A percentile compares a stretch with the other conserved stretches of the same genome.
Evolutionary conservation across 1,284 basidiomycete species (phyloP).

Genomic region (Lentinus polychrous): DNA sequence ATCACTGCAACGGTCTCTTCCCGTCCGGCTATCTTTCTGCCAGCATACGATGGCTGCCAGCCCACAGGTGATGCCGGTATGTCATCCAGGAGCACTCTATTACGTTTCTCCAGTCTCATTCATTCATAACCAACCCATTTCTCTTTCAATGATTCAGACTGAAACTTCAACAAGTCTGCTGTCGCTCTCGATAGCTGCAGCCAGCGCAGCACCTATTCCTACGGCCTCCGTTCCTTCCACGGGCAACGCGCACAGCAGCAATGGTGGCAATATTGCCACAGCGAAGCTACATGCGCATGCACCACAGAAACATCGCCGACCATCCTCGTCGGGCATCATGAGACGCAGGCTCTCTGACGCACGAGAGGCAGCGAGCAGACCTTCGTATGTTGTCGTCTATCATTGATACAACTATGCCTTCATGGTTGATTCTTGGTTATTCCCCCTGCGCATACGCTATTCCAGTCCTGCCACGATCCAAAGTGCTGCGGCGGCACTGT

Average conservation of each 20-base stretch:
- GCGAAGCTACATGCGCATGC: constrained; percentile 21
- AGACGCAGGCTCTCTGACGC: constrained; percentile 69
- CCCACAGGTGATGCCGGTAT: too few species aligned
- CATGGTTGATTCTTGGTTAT: not conserved
- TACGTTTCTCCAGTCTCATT: not conserved
- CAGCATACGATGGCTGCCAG: too few species aligned
- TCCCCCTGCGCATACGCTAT: constrained; percentile 8
- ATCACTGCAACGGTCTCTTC: not conserved
- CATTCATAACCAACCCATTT: not conserved
- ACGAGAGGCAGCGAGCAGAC: constrained; percentile 62
- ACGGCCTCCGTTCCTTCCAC: too few species aligned
- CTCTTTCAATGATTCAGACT: not conserved
- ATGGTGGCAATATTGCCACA: constrained; percentile 13
- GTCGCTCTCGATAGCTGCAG: constrained; percentile 58
- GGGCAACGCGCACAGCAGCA: constrained; percentile 16
- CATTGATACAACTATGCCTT: constrained; percentile 7
- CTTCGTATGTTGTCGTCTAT: constrained; percentile 47
- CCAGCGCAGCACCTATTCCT: constrained; percentile 41
- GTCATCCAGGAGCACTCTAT: not conserved
- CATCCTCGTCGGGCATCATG: constrained; percentile 61
- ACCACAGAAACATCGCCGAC: constrained; percentile 46
- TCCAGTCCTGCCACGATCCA: constrained; percentile 37
- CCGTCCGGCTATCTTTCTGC: not conserved
- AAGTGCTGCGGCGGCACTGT: constrained; percentile 38
- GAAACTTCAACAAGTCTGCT: constrained; percentile 39